phyloP scores from a whole-genome alignment of 164 flowering plant genomes.

The Dillenia suffruticosa region DNA sequence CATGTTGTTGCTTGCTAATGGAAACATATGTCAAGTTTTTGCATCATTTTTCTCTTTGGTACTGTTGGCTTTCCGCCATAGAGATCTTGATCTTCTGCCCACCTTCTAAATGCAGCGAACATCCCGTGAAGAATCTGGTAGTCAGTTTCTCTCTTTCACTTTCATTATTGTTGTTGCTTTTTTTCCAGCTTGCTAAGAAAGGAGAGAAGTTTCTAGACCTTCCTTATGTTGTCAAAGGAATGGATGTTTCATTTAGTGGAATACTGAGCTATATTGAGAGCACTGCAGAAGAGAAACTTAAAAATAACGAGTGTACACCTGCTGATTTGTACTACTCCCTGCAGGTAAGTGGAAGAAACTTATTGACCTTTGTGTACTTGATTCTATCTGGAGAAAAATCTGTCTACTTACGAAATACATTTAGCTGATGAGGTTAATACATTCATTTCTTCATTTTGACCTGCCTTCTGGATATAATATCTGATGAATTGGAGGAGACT shows the following conservation, averaged over 20 bases:
- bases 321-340: conserved; percentile 96
- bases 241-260: conserved; percentile 98
- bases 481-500: conserved; percentile 55
- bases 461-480: background rate
- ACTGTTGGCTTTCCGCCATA: no score
- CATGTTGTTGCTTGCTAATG: no score
- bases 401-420: background rate
- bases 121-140: no score
- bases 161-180: conserved; percentile 2
- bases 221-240: conserved; percentile 96
- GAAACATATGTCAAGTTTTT: no score
- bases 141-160: background rate
- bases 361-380: background rate
- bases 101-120: no score
- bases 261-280: conserved; percentile 88
- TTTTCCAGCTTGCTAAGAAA: conserved; percentile 83
- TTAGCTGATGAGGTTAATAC: background rate
- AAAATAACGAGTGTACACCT: conserved; percentile 91
- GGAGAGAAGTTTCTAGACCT: conserved; percentile 79
- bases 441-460: background rate
- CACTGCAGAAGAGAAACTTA: conserved; percentile 82
- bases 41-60: no score
- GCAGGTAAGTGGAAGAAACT: conserved; percentile 41
- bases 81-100: no score
- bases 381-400: background rate